A percentile compares a stretch with the other conserved stretches of the same genome.
These are phyloP conservation scores for Gonapodya prolifera DNA, from an alignment of 192 early-diverging fungal genomes.

Conservation along the genomic window DNA sequence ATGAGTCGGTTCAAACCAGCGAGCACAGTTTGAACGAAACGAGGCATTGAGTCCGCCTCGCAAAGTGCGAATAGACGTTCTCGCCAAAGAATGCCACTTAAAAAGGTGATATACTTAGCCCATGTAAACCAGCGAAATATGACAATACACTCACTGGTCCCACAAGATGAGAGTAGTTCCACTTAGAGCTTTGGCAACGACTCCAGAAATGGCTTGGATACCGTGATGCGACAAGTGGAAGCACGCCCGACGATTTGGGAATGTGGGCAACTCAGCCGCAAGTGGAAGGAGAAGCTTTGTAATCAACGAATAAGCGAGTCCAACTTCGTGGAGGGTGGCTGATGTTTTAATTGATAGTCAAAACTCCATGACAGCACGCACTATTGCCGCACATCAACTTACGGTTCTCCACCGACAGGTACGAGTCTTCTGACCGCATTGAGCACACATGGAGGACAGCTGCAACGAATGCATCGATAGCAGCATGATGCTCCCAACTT, in stretches of 20 bases:
- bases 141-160: constrained; percentile 15
- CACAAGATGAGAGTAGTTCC: constrained; percentile 20
- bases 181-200: constrained; percentile 23
- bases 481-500: constrained; percentile 20
- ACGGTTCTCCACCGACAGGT: constrained; percentile 16
- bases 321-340: constrained; percentile 24
- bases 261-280: constrained; percentile 17
- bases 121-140: not conserved
- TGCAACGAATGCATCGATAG: constrained; percentile 26
- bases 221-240: constrained; percentile 22
- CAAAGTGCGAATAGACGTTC: constrained; percentile 28
- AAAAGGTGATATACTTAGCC: not conserved
- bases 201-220: constrained; percentile 30
- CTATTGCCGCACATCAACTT: not conserved
- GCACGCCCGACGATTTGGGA: constrained; percentile 22
- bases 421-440: constrained; percentile 9
- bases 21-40: constrained; percentile 27
- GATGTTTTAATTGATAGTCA: not conserved
- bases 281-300: constrained; percentile 19
- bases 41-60: constrained; percentile 22
- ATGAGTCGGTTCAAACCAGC: constrained; percentile 24
- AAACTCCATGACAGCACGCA: not conserved
- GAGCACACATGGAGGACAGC: constrained; percentile 13
- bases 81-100: constrained; percentile 28
- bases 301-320: constrained; percentile 23